Percentiles rank a stretch among this genome's conserved stretches.
phyloP scores from a whole-genome alignment of 2,329 filamentous ascomycete species.

The Neonectria magnoliae region DNA sequence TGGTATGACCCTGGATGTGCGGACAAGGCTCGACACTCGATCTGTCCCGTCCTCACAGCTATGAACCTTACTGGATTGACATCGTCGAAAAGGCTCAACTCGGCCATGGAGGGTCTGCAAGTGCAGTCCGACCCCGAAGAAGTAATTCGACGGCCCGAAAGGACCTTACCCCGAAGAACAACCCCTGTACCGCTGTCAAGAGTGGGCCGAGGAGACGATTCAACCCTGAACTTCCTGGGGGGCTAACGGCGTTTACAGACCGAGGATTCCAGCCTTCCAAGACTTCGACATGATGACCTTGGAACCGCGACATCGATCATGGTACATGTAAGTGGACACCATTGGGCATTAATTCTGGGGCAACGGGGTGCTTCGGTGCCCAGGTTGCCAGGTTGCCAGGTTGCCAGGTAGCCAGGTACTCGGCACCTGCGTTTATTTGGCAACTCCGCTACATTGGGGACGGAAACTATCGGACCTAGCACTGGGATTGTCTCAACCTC shows the following conservation, averaged over 20 bases:
- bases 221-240: not conserved
- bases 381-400: not conserved
- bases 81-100: not conserved
- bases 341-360: not conserved
- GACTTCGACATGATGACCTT: not conserved
- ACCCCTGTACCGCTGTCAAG: constrained; percentile 9
- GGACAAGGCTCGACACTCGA: not conserved
- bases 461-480: not conserved
- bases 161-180: not conserved
- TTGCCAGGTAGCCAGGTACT: not conserved
- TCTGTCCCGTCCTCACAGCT: not conserved
- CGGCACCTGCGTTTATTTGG: not conserved
- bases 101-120: not conserved
- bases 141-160: constrained; percentile 15
- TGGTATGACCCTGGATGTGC: not conserved
- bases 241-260: not conserved
- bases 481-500: not conserved
- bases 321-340: not conserved
- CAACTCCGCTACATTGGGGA: not conserved
- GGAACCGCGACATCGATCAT: not conserved
- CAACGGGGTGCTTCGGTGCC: not conserved
- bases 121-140: constrained; percentile 3
- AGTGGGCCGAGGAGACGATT: constrained; percentile 15
- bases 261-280: not conserved
- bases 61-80: not conserved